Conservation (phyloP, 1,139 yeast species). For the Wickerhamomyces sp. region DNA sequence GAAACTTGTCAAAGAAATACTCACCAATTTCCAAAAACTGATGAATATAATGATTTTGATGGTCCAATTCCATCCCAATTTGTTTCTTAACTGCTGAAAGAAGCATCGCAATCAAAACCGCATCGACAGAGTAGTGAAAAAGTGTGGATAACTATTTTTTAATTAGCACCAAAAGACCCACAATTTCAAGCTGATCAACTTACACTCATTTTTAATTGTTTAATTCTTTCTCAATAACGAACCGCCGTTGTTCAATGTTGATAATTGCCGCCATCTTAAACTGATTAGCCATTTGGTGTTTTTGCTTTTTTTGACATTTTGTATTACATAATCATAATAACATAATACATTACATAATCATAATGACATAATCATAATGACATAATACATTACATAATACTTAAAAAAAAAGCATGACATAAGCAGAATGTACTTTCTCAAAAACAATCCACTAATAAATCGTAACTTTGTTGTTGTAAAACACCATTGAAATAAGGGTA, state of each 20-base stretch:
- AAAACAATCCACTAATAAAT: no score
- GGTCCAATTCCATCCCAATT: constrained; percentile 42
- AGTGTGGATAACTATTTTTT: constrained; percentile 40
- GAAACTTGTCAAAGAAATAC: neutral
- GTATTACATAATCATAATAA: no score
- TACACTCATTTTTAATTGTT: neutral
- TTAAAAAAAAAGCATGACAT: no score
- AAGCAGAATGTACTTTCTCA: no score
- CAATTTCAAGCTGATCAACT: neutral
- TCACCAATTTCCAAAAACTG: constrained; percentile 2
- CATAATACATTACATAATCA: no score
- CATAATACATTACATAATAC: no score
- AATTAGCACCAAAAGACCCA: neutral
- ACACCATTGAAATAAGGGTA: neutral
- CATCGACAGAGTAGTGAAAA: constrained; percentile 52
- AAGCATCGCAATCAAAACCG: constrained; percentile 53
- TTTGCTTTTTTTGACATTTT: no score
- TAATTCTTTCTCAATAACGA: neutral
- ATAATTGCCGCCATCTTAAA: no score
- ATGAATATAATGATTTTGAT: constrained; percentile 1
- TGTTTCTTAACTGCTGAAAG: constrained; percentile 61
- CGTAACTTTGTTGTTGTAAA: no score
- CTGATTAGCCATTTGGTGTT: no score
- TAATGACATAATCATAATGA: no score
- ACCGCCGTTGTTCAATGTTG: neutral